These are phyloP conservation scores for Cymbidium sinense DNA, from an alignment of 106 monocot species.

Conservation along the genomic window DNA sequence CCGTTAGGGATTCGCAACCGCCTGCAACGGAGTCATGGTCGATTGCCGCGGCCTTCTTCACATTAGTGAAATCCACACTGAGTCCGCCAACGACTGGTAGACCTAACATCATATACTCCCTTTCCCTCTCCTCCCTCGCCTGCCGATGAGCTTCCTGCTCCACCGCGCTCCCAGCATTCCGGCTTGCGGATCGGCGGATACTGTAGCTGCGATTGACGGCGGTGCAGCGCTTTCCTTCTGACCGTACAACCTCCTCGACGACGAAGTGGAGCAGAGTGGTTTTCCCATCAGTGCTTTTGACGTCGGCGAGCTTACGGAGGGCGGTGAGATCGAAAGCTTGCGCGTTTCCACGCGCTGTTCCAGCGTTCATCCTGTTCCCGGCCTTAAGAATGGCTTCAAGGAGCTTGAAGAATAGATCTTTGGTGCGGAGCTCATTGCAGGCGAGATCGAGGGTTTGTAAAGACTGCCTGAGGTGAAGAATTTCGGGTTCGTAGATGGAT, in stretches of 20 bases:
- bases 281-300: constrained; percentile 86
- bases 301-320: constrained; percentile 80
- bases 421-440: constrained; percentile 58
- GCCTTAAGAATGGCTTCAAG: constrained; percentile 86
- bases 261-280: constrained; percentile 89
- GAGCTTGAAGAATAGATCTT: constrained; percentile 66
- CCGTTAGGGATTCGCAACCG: constrained; percentile 17
- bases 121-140: constrained; percentile 44
- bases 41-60: constrained; percentile 46
- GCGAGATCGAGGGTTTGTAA: constrained; percentile 51
- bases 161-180: not conserved
- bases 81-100: constrained; percentile 57
- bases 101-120: constrained; percentile 56
- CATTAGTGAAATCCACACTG: constrained; percentile 40
- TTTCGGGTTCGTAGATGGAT: constrained; percentile 46
- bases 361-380: constrained; percentile 89
- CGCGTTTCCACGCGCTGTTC: constrained; percentile 80
- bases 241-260: constrained; percentile 66
- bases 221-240: constrained; percentile 67
- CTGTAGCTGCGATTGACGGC: constrained; percentile 48
- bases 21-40: constrained; percentile 38
- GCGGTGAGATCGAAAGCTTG: constrained; percentile 82
- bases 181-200: constrained; percentile 31
- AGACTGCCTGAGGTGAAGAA: constrained; percentile 32
- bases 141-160: not conserved